A percentile compares a stretch with the other conserved stretches of the same genome.
phyloP scores from a whole-genome alignment of 371 early-diverging fungal species.

The Mortierella sp. region DNA sequence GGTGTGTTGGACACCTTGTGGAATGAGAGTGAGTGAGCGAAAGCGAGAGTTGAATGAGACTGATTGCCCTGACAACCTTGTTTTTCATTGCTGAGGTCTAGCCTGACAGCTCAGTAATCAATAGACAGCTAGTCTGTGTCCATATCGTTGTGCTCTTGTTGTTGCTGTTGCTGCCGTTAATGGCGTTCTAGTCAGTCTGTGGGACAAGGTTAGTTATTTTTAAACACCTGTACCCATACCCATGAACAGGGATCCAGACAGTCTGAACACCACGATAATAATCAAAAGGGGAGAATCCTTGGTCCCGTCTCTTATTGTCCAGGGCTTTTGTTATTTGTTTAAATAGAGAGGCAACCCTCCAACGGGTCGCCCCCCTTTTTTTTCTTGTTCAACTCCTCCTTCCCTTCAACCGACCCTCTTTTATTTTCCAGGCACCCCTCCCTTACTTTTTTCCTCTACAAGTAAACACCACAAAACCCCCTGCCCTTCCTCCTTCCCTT shows the following conservation, averaged over 20 bases:
- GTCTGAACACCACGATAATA: neutral
- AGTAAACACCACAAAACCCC: slow-evolving; percentile 5
- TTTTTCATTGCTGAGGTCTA: neutral
- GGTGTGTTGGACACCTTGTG: slow-evolving; percentile 1
- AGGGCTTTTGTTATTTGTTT: neutral
- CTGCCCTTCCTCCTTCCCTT: neutral
- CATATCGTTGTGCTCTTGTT: slow-evolving; percentile 3
- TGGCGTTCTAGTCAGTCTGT: neutral
- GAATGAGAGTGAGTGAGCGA: neutral
- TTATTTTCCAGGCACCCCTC: slow-evolving; percentile 1
- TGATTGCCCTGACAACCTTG: neutral
- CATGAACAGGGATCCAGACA: neutral
- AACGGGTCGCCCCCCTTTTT: neutral
- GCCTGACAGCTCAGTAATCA: neutral
- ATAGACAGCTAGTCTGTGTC: neutral
- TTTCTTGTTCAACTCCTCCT: neutral
- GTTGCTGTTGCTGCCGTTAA: neutral
- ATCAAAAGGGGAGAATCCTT: neutral
- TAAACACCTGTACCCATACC: neutral
- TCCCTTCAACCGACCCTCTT: neutral
- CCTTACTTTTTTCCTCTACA: slow-evolving; percentile 6
- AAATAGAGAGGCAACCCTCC: neutral
- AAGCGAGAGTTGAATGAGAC: neutral
- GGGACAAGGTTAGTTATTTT: neutral
- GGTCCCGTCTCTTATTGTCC: neutral